These are phyloP conservation scores for Trichothecium roseum DNA, from an alignment of 2,329 filamentous ascomycete species.

Conservation along the genomic window DNA sequence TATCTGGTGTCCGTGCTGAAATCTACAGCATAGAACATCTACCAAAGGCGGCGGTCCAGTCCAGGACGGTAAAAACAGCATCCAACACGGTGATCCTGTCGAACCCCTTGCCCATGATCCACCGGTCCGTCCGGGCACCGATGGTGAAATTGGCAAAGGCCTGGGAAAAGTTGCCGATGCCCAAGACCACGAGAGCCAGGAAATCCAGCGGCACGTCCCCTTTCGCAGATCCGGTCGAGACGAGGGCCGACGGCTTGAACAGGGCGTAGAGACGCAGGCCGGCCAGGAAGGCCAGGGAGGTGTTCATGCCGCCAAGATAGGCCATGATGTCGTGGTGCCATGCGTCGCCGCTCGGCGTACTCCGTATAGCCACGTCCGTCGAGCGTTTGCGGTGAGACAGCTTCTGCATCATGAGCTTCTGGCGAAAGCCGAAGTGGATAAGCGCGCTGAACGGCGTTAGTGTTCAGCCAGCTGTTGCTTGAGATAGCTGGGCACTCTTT, in stretches of 20 bases:
- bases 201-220: constrained; percentile 10
- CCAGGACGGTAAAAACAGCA: constrained; percentile 11
- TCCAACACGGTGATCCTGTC: constrained; percentile 14
- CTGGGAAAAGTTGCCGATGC: constrained; percentile 14
- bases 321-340: constrained; percentile 16
- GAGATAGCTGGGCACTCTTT: too few species aligned
- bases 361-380: constrained; percentile 5
- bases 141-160: constrained; percentile 12
- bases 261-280: constrained; percentile 10
- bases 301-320: constrained; percentile 14
- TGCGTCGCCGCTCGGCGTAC: constrained; percentile 7
- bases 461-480: too few species aligned
- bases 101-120: constrained; percentile 16
- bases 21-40: too few species aligned
- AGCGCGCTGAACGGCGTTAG: constrained; percentile 8
- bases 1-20: too few species aligned
- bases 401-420: constrained; percentile 9
- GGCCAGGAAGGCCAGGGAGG: constrained; percentile 10
- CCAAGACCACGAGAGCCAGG: constrained; percentile 12
- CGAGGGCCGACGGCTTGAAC: constrained; percentile 2
- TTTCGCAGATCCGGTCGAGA: constrained; percentile 7
- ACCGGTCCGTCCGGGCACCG: constrained; percentile 8
- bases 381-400: constrained; percentile 8
- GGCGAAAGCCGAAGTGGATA: constrained; percentile 9
- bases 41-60: constrained; percentile 8